Evolutionary conservation across 2,329 filamentous ascomycete genomes (phyloP), one percentile per base, ranked within the genome.

Genomic region (Knufia petricola): DNA sequence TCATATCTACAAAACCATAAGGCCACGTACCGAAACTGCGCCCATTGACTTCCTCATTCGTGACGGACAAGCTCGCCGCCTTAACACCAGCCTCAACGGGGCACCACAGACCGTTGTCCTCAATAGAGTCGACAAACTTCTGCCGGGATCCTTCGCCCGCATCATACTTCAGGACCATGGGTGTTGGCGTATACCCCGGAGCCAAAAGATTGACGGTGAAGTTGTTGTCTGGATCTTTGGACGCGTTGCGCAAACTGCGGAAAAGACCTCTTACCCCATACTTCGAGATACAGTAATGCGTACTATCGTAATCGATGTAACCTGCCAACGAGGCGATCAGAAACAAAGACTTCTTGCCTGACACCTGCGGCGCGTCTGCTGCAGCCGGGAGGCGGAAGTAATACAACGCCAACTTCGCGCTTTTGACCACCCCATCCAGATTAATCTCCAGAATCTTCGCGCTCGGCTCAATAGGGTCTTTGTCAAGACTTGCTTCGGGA

Each of bases 191-290:
- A 34, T 47, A 72, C 58, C 69, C 71, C 7, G 69, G 70, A 0
- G 68, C 69, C 1, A 72, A 68, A 34, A 72, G 67, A 46, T 70
- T 71, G 39, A 75, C 68, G 0, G 73, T 62, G 31, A 74, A 70
- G 4, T 62, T 61, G 34, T 20, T 38, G 3, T n/a, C 19, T 3
- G 32, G 44, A 46, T 73, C 66, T 50, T 67, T 63, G 51, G 63
- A 66, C 13, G 60, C 61, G 4, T 61, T 67, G 1, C 71, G 57
- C 1, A 59, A 69, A 1, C 62, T 67, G 4, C 63, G 58, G 66
- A 74, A 70, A 44, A 74, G 62, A 0, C 69, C 71, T 4, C 69
- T 59, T 0, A 69, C 61, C 1, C 63, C 71, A 48, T 67, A 71
- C 53, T 72, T 72, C 4, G 65, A 72, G 32, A 62, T 63, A 12